Percentiles rank a stretch among this genome's conserved stretches.
These are phyloP conservation scores for Cordyceps militaris DNA, from an alignment of 2,329 filamentous ascomycete species.

Conservation along the genomic window DNA sequence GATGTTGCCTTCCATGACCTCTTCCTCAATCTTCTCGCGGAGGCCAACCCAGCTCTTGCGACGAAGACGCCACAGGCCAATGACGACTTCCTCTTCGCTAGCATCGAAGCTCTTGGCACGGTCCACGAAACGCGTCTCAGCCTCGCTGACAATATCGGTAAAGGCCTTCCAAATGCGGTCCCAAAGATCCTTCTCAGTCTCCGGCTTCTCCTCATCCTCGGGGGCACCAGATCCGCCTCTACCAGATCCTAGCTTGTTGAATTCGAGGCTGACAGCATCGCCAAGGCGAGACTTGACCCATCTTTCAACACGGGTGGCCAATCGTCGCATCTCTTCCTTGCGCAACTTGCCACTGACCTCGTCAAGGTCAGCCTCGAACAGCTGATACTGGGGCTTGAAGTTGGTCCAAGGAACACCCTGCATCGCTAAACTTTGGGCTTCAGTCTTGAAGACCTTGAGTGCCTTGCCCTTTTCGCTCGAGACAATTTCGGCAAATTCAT, in stretches of 20 bases:
- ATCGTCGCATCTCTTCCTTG: constrained; percentile 90
- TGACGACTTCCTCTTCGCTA: constrained; percentile 80
- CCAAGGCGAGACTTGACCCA: constrained; percentile 86
- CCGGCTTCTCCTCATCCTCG: constrained; percentile 65
- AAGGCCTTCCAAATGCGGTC: constrained; percentile 91
- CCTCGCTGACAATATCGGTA: constrained; percentile 72
- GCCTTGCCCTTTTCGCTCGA: constrained; percentile 71
- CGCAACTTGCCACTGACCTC: constrained; percentile 78
- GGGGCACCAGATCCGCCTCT: constrained; percentile 75
- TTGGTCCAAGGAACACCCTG: constrained; percentile 81
- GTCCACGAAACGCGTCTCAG: constrained; percentile 77
- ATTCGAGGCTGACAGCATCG: constrained; percentile 85
- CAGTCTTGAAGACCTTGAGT: constrained; percentile 65
- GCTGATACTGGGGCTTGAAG: constrained; percentile 68
- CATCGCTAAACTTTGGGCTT: constrained; percentile 68
- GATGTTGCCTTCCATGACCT: constrained; percentile 96
- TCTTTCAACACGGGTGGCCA: constrained; percentile 84
- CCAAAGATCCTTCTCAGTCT: constrained; percentile 81
- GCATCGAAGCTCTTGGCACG: constrained; percentile 92
- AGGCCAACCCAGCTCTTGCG: constrained; percentile 93
- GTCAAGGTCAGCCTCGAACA: constrained; percentile 87
- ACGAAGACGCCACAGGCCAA: constrained; percentile 85
- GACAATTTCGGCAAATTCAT: constrained; percentile 95
- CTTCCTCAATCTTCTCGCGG: constrained; percentile 86
- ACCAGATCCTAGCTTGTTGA: constrained; percentile 90